These are phyloP conservation scores for Talaromyces trachyspermus DNA, from an alignment of 495 filamentous ascomycete species.

Conservation along the genomic window DNA sequence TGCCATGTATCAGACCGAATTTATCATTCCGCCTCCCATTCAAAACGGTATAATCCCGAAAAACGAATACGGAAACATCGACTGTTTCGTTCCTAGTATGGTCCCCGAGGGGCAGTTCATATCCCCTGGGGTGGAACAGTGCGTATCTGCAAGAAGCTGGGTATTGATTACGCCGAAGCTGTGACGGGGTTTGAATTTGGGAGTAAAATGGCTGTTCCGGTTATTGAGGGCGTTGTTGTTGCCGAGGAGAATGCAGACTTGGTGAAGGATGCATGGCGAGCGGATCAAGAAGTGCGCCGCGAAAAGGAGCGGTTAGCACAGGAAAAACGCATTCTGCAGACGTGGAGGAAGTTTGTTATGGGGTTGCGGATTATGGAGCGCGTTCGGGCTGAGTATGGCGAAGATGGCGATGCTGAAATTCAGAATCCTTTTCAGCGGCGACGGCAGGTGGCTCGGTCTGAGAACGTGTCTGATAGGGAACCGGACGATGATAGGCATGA, in stretches of 20 bases:
- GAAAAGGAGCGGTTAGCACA: slow-evolving; percentile 78
- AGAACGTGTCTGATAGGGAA: slow-evolving; percentile 8
- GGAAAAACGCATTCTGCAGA: slow-evolving; percentile 61
- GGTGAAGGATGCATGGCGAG: slow-evolving; percentile 74
- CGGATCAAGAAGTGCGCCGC: slow-evolving; percentile 69
- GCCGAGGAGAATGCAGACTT: slow-evolving; percentile 68
- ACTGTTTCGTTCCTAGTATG: slow-evolving; percentile 91
- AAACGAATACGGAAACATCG: slow-evolving; percentile 95
- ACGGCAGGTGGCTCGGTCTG: not conserved
- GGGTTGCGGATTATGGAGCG: slow-evolving; percentile 75
- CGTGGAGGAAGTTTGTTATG: slow-evolving; percentile 83
- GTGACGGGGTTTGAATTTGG: slow-evolving; percentile 97
- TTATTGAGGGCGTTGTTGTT: slow-evolving; percentile 84
- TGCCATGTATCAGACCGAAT: slow-evolving; percentile 78
- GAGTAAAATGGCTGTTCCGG: slow-evolving; percentile 82
- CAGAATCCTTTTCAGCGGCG: slow-evolving; percentile 30
- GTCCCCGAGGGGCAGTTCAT: slow-evolving; percentile 79
- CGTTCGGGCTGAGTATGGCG: slow-evolving; percentile 71
- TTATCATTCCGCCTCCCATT: slow-evolving; percentile 77
- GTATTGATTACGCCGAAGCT: slow-evolving; percentile 87
- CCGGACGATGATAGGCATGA: not conserved
- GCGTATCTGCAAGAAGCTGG: slow-evolving; percentile 72
- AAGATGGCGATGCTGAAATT: slow-evolving; percentile 25
- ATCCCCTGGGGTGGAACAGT: slow-evolving; percentile 69
- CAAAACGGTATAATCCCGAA: slow-evolving; percentile 80